Conservation (phyloP, 805 yeast species). For the Starmerella apicola region DNA sequence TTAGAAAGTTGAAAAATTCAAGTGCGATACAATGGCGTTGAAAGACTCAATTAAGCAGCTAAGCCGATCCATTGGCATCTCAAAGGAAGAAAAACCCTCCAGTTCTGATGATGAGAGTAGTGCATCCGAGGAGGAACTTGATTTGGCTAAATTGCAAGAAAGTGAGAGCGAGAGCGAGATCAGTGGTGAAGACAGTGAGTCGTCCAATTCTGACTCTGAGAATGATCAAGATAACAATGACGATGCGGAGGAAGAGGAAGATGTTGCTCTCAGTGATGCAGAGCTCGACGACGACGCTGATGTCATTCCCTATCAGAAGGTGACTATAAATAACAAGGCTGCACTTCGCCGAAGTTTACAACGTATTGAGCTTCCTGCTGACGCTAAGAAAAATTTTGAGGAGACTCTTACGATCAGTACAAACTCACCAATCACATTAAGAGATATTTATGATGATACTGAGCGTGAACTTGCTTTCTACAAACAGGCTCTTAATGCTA, state of each 20-base stretch:
- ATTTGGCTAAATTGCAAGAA: constrained; percentile 25
- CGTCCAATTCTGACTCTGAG: constrained; percentile 21
- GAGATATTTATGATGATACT: constrained; percentile 88
- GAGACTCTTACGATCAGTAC: constrained; percentile 74
- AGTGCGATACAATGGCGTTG: constrained; percentile 21
- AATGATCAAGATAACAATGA: constrained; percentile 38
- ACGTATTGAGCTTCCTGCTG: constrained; percentile 32
- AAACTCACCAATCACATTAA: constrained; percentile 44
- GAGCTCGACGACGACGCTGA: constrained; percentile 92
- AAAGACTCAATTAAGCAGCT: constrained; percentile 22
- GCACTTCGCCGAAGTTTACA: constrained; percentile 37
- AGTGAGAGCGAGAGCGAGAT: constrained; percentile 25
- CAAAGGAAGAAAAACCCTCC: neutral
- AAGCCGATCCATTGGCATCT: constrained; percentile 17
- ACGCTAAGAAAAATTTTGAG: constrained; percentile 55
- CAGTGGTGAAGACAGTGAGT: constrained; percentile 26
- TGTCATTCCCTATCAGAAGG: constrained; percentile 79
- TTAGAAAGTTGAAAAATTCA: neutral
- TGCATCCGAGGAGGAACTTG: constrained; percentile 27
- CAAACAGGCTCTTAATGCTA: constrained; percentile 85
- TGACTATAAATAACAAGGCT: constrained; percentile 76
- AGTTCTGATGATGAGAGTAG: neutral
- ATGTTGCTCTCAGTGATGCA: constrained; percentile 78
- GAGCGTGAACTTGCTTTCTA: constrained; percentile 92
- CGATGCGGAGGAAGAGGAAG: constrained; percentile 62